Conservation (phyloP, 1,139 yeast species). For the Saccharomyces hybrid region DNA sequence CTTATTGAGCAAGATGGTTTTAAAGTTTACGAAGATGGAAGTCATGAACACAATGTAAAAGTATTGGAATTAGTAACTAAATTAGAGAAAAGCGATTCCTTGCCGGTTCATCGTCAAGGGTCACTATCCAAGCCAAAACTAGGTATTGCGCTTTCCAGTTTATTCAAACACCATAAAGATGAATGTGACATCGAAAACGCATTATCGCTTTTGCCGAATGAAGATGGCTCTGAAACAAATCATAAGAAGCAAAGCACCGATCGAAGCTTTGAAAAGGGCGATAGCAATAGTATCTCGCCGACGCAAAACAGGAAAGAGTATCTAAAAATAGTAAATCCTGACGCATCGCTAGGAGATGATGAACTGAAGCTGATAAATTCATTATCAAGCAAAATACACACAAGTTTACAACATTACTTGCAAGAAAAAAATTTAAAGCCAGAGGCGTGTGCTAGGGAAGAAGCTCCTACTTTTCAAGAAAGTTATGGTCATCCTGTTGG, state of each 20-base stretch:
- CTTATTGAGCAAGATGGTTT: conserved; percentile 11
- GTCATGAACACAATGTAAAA: conserved; percentile 14
- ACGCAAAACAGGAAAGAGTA: not conserved
- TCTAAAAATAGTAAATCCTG: conserved; percentile 26
- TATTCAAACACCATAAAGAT: conserved; percentile 21
- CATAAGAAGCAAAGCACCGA: conserved; percentile 13
- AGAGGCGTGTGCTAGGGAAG: conserved; percentile 22
- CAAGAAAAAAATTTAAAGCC: conserved; percentile 1
- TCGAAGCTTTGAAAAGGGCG: conserved; percentile 15
- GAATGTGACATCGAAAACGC: conserved; percentile 21
- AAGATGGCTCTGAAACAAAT: conserved; percentile 5
- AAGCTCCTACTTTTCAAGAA: conserved; percentile 32
- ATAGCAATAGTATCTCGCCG: conserved; percentile 18
- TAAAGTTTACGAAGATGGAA: conserved; percentile 14
- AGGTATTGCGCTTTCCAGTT: conserved; percentile 12
- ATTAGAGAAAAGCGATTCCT: conserved; percentile 2
- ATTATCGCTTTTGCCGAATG: conserved; percentile 18
- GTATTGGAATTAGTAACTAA: conserved; percentile 4
- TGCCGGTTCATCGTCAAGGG: conserved; percentile 9
- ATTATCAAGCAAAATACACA: conserved; percentile 37
- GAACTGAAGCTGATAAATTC: conserved; percentile 45
- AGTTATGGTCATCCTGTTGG: conserved; percentile 56
- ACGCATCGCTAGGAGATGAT: conserved; percentile 48
- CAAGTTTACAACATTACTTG: conserved; percentile 6
- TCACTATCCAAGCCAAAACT: conserved; percentile 14